Percentiles rank a stretch among this genome's conserved stretches.
Evolutionary conservation across 306 rosid species (phyloP).

Genomic region (Coriaria nepalensis): DNA sequence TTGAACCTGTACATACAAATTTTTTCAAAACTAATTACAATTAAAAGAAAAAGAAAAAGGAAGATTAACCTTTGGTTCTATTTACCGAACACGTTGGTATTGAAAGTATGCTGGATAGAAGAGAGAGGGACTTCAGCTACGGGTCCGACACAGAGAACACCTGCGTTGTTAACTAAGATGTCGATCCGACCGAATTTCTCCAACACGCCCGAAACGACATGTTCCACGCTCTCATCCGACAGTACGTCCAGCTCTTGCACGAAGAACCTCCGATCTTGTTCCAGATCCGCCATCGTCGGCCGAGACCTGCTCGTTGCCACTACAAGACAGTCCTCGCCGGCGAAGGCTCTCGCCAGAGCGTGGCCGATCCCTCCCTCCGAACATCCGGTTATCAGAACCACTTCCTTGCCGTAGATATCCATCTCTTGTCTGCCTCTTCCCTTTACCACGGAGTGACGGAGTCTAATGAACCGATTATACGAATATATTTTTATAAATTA

Average conservation of each 20-base stretch:
- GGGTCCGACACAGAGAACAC: slow-evolving; percentile 66
- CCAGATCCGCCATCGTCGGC: slow-evolving; percentile 45
- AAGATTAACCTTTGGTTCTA: no score
- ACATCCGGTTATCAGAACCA: slow-evolving; percentile 74
- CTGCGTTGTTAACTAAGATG: slow-evolving; percentile 74
- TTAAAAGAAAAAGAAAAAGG: not conserved
- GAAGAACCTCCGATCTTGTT: slow-evolving; percentile 32
- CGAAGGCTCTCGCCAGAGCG: slow-evolving; percentile 62
- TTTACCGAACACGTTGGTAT: slow-evolving; percentile 68
- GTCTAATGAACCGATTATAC: no score
- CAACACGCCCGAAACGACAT: slow-evolving; percentile 26
- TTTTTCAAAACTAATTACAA: no score
- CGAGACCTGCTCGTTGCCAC: slow-evolving; percentile 62
- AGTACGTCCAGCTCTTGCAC: slow-evolving; percentile 61
- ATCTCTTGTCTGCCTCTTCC: not conserved
- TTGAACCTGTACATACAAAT: slow-evolving; percentile 50
- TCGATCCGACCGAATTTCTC: slow-evolving; percentile 49
- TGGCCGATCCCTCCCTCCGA: slow-evolving; percentile 60
- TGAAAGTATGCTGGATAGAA: slow-evolving; percentile 36
- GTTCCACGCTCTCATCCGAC: slow-evolving; percentile 52
- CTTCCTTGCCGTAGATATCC: slow-evolving; percentile 27
- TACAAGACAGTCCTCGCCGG: slow-evolving; percentile 44
- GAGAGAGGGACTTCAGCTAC: slow-evolving; percentile 64
- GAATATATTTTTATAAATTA: no score
- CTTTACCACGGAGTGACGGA: not conserved